Evolutionary conservation across 768 basidiomycete species (phyloP).

Genomic region (Boletus rubescentipes): DNA sequence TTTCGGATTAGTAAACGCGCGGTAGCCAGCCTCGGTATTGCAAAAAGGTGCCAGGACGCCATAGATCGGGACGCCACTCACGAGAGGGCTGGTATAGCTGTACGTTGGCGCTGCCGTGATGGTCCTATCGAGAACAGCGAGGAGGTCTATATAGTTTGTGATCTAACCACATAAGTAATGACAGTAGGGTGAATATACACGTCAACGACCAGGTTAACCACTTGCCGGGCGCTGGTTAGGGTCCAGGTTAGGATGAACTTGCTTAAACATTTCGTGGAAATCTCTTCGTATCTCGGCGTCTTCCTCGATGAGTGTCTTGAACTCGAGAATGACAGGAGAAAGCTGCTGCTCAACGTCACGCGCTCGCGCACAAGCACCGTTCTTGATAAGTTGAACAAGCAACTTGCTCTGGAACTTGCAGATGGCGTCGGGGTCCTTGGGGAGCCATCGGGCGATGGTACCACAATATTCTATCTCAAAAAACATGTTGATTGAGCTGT

Average conservation of each 20-base stretch:
- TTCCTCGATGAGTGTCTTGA: slow-evolving; percentile 23
- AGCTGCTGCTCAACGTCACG: slow-evolving; percentile 9
- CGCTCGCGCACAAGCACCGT: slow-evolving; percentile 7
- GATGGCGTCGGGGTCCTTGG: slow-evolving; percentile 13
- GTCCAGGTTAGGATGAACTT: slow-evolving; percentile 8
- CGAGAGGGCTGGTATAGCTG: slow-evolving; percentile 20
- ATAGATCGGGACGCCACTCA: slow-evolving; percentile 24
- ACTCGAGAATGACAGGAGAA: slow-evolving; percentile 16
- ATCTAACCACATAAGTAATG: not conserved
- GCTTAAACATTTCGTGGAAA: slow-evolving; percentile 25
- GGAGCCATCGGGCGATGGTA: slow-evolving; percentile 22
- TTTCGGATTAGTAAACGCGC: slow-evolving; percentile 30
- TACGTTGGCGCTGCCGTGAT: slow-evolving; percentile 19
- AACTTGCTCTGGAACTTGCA: slow-evolving; percentile 20
- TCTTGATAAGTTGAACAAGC: slow-evolving; percentile 26
- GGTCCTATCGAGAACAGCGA: slow-evolving; percentile 13
- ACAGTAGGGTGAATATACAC: not conserved
- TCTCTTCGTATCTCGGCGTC: slow-evolving; percentile 16
- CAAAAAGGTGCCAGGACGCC: slow-evolving; percentile 25
- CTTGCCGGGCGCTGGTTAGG: slow-evolving; percentile 2
- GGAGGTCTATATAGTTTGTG: slow-evolving; percentile 1
- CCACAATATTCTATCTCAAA: slow-evolving; percentile 27
- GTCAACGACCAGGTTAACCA: not conserved
- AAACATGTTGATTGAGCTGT: too few relatives aligned
- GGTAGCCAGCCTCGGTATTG: slow-evolving; percentile 21